Conservation (phyloP, 345 rosid genomes). For the Dipteronia dyeriana region DNA sequence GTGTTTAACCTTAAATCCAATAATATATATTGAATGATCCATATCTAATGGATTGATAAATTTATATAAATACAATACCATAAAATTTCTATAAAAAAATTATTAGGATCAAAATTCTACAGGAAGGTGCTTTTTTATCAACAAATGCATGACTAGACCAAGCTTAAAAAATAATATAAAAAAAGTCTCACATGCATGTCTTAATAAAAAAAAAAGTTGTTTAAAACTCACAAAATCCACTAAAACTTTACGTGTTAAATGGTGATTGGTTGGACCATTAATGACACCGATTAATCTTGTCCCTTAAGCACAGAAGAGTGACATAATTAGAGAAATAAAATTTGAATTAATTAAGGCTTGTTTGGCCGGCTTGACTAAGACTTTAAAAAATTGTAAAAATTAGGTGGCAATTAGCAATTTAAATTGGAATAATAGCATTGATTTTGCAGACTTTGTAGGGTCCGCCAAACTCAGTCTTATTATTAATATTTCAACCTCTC, state of each 20-base stretch:
- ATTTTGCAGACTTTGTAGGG: constrained; percentile 19
- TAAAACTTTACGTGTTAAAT: neutral
- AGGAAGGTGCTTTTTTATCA: neutral
- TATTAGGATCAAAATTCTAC: neutral
- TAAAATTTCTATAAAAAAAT: too few relatives aligned
- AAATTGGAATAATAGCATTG: neutral
- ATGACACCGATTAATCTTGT: neutral
- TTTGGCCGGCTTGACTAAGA: constrained; percentile 39
- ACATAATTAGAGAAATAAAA: neutral
- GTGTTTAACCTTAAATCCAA: too few relatives aligned
- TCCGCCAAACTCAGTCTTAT: constrained; percentile 25
- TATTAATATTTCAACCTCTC: neutral
- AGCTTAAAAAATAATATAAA: neutral
- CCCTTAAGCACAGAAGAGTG: neutral
- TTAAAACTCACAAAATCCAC: neutral
- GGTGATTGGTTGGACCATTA: neutral
- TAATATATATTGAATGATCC: too few relatives aligned
- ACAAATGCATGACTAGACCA: neutral
- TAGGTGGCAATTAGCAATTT: constrained; percentile 6
- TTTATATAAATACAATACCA: too few relatives aligned
- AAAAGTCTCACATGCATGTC: neutral
- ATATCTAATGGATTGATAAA: too few relatives aligned
- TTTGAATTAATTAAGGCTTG: too few relatives aligned
- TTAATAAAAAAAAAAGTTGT: neutral
- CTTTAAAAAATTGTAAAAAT: neutral